Base-by-base conservation (phyloP, 2,329 filamentous ascomycete species). In the Lasiodiplodia gonubiensis region DNA sequence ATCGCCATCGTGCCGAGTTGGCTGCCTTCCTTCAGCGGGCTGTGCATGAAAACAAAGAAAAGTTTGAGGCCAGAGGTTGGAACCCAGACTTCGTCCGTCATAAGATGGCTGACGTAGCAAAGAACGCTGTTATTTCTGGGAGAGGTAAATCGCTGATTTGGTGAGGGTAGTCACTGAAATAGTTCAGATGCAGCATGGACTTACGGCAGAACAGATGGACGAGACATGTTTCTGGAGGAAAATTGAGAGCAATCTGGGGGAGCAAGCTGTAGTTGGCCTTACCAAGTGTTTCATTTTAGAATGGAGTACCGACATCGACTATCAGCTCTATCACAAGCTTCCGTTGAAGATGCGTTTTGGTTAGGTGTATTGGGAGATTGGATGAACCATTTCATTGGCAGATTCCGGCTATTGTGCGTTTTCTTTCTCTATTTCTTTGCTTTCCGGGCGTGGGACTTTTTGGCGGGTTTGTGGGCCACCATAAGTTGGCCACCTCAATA, bases 241-340 rank as follows among this genome's bases (percentile, higher is more conserved):
- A 8, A 3, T 10, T 18, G 5, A 46, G 8, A 21, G 39, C 8
- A 16, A 46, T 8, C n/a, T 46, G 39, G 16, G 21, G 8, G 30
- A 18, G 5, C 53, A 57, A 57, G 53, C 53, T 37, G 16, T 57
- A 30, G 23, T 57, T n/a, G 53, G 30, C 6, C n/a, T 59, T 10
- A 59, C 54, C 16, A 59, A 57, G 18, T 23, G 33, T 23, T 59
- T 59, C 54, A 42, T 35, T 4, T n/a, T 59, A 6, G 54, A 59
- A 14, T 59, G 54, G 54, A 59, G 54, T n/a, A 59, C 30, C 10
- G 33, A 59, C 16, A 16, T 42, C 25, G 54, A 59, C 33, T 59
- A 59, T 12, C 54, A 59, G 10, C 35, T 59, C 33, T 59, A 59
- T 23, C 54, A 59, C 33, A 39, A 59, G 33, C 33, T 59, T 23